Evolutionary conservation across 768 basidiomycete species (phyloP).

Genomic region (Boletus barrowsii): DNA sequence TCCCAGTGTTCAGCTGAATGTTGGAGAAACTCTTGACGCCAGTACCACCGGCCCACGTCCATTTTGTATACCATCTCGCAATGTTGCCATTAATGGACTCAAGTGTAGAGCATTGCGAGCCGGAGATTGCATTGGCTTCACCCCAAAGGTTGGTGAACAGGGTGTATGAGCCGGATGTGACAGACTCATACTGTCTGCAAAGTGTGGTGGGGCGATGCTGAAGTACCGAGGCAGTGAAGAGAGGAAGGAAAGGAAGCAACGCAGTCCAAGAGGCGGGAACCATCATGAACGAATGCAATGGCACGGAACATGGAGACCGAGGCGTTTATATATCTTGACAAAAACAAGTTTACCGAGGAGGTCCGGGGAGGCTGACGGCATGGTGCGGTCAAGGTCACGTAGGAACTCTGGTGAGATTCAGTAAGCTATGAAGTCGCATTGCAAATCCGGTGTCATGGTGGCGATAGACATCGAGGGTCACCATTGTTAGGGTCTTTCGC

Average conservation of each 20-base stretch:
- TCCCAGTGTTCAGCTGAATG: slow-evolving; percentile 42
- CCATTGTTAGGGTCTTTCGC: background rate
- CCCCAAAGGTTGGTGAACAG: slow-evolving; percentile 49
- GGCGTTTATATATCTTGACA: slow-evolving; percentile 7
- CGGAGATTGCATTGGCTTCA: slow-evolving; percentile 38
- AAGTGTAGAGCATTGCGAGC: slow-evolving; percentile 51
- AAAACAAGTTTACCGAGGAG: background rate
- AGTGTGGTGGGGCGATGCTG: background rate
- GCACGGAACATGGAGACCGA: background rate
- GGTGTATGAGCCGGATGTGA: slow-evolving; percentile 28
- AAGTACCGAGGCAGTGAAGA: background rate
- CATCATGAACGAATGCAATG: background rate
- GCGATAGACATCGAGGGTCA: background rate
- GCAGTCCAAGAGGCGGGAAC: background rate
- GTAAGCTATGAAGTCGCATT: background rate
- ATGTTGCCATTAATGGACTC: slow-evolving; percentile 43
- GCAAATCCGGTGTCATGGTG: background rate
- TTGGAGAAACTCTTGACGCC: slow-evolving; percentile 59
- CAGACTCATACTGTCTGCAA: slow-evolving; percentile 32
- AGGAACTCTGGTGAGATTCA: background rate
- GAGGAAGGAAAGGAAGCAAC: background rate
- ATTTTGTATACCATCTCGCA: slow-evolving; percentile 51
- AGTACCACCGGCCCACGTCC: slow-evolving; percentile 47
- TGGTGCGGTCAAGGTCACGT: background rate
- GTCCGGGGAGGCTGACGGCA: background rate